Conservation (phyloP, 1,284 basidiomycete species). For the Cryptococcus amylolentus region DNA sequence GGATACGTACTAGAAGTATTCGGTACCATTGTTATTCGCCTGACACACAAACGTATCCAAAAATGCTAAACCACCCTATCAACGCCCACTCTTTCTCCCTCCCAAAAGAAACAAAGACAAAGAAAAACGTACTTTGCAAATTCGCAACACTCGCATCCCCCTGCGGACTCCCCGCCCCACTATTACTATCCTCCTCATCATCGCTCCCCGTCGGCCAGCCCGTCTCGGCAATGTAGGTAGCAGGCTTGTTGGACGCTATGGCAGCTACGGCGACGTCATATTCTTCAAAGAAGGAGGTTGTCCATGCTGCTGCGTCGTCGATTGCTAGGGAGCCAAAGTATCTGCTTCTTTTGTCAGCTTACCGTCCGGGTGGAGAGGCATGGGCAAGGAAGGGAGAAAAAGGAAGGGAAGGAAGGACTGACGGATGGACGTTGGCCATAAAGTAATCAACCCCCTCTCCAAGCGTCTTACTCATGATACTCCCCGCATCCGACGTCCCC, state of each 20-base stretch:
- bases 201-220: slow-evolving; percentile 70
- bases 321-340: slow-evolving; percentile 64
- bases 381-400: neutral
- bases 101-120: neutral
- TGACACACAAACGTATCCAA: slow-evolving; percentile 82
- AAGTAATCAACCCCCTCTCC: slow-evolving; percentile 67
- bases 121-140: slow-evolving; percentile 56
- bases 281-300: slow-evolving; percentile 58
- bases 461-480: slow-evolving; percentile 71
- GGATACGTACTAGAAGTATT: slow-evolving; percentile 60
- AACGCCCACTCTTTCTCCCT: neutral
- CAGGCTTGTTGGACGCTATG: slow-evolving; percentile 60
- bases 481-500: slow-evolving; percentile 87
- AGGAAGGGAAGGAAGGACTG: slow-evolving; percentile 19
- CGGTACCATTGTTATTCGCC: slow-evolving; percentile 72
- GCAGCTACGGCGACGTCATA: slow-evolving; percentile 56
- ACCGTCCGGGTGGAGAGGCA: too few relatives aligned
- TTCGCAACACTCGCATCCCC: slow-evolving; percentile 62
- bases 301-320: slow-evolving; percentile 66
- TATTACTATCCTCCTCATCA: slow-evolving; percentile 58
- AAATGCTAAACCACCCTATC: slow-evolving; percentile 51
- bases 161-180: slow-evolving; percentile 42
- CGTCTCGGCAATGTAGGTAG: slow-evolving; percentile 83
- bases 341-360: neutral
- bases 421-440: slow-evolving; percentile 68